Base-by-base conservation (phyloP, 1,284 basidiomycete genomes). In the Grifola frondosa region DNA sequence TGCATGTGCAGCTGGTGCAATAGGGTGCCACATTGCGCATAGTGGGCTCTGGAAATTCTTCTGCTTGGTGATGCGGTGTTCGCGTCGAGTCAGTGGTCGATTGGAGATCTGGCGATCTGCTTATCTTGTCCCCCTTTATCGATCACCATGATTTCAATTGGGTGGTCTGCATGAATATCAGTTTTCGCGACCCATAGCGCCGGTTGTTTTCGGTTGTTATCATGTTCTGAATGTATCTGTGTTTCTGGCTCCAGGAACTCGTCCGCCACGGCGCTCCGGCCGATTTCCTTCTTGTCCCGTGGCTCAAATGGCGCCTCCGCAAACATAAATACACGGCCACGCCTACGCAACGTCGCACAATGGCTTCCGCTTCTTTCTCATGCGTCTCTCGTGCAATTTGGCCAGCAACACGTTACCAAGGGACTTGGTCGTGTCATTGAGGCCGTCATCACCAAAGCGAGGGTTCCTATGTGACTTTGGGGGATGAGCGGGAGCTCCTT, bases 401-500 rank as follows among this genome's bases (percentile, higher is more conserved):
- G 82, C 17, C 68, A 75, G 46, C 69, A 69, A 30, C 81, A 91
- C 66, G 83, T 91, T 46, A 87, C 80, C 9, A 76, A 77, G 33
- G 90, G 89, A 6, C 63, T 91, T 8, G 78, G 71, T 5, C 73
- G 86, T 31, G 67, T 84, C 36, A 80, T 81, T 0, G 77, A 91
- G 47, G 84, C 81, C 8, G 74, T 95, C 43, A 84, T 95, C 67
- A 71, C 74, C 42, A 86, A 82, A 56, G 86, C 29, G 72, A 83
- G 56, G 92, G 91, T 10, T 82, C 88, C 2, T 88, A 84, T 59
- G 80, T 91, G 44, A 71, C 70, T 25, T 78, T 85, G 46, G 72
- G 81, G 31, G 84, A 91, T 52, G 91, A 90, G 5, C 74, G 78
- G 44, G 74, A 70, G 55, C 60, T 88, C 59, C 74, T 95, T 37